Base-by-base conservation (phyloP, 176 grass and related monocot genomes). In the Avena atlantica region DNA sequence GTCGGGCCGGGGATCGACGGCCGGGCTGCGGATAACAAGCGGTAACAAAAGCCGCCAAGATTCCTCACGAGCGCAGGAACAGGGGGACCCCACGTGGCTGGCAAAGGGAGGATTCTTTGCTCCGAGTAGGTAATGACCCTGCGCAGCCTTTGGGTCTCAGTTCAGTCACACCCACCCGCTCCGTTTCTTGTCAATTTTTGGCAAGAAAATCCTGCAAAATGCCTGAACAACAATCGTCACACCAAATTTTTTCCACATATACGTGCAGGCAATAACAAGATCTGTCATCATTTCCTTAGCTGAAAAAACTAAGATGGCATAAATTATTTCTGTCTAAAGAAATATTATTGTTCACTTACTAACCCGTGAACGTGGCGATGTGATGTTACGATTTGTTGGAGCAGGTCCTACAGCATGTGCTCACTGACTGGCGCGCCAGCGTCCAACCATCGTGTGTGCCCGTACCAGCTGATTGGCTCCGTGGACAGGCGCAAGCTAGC, bases 21-120 rank as follows among this genome's bases (percentile, higher is more conserved):
- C 4, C 0, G 1, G 0, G 17, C 4, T 13, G 64, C 11, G 78
- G 71, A 45, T 24, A 14, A 8, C 4, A 16, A 14, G 25, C 27
- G 48, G 53, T 69, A 71, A 52, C 65, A 31, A 77, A 51, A 51
- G 71, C 37, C 29, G 89, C 7, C 74, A 49, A 89, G 76, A 80
- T 80, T 83, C 86, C 16, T 55, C 15, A 66, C 88, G 57, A 78
- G 68, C 13, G 72, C 19, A 1, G 25, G 9, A 0, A 40, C 37
- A 6, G 40, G 55, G 8, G 42, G 85, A 59, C 23, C 88, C 75
- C 89, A 84, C 85, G 75, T 84, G 85, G 16, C 52, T 4, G 84
- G 64, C 21, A 20, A 73, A 25, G 47, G 31, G 3, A 17, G 74
- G 89, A 87, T 91, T 78, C 75, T 80, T 90, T 87, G 85, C 80